These are phyloP conservation scores for Holtermannia corniformis DNA, from an alignment of 768 basidiomycete species.

Conservation along the genomic window DNA sequence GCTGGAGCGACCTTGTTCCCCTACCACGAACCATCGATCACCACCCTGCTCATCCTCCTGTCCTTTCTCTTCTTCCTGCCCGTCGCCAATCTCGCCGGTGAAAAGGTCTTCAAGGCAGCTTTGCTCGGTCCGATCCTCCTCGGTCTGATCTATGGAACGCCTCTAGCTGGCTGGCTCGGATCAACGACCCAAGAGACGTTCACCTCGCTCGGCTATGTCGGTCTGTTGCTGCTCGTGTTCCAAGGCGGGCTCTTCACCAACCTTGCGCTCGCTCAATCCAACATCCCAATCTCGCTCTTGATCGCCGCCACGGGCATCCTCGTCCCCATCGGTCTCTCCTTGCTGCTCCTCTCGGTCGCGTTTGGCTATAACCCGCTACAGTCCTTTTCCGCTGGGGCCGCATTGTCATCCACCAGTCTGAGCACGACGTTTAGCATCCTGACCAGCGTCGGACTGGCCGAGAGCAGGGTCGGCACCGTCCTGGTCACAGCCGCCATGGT, in stretches of 20 bases:
- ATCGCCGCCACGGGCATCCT: constrained; percentile 51
- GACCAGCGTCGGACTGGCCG: constrained; percentile 44
- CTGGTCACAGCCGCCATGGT: constrained; percentile 56
- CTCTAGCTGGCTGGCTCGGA: constrained; percentile 45
- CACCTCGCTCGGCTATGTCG: constrained; percentile 46
- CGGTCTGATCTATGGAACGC: constrained; percentile 52
- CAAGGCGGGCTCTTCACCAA: constrained; percentile 52
- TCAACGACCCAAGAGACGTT: constrained; percentile 47
- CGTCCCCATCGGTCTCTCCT: constrained; percentile 32
- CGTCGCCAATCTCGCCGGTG: constrained; percentile 44
- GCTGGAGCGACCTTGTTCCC: constrained; percentile 23
- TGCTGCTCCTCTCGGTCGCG: constrained; percentile 47
- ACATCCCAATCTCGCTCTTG: constrained; percentile 47
- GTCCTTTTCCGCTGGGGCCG: constrained; percentile 55
- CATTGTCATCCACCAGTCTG: constrained; percentile 56
- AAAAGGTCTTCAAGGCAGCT: constrained; percentile 45
- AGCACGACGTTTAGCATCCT: constrained; percentile 60
- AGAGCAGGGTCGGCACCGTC: constrained; percentile 51
- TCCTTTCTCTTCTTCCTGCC: constrained; percentile 51
- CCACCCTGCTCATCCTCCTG: constrained; percentile 46
- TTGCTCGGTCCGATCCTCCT: constrained; percentile 51
- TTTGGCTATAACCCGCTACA: constrained; percentile 49
- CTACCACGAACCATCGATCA: constrained; percentile 41
- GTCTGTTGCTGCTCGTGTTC: constrained; percentile 50
- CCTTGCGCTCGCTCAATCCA: constrained; percentile 40